These are phyloP conservation scores for Aphanomyces stellatus DNA, from an alignment of 352 stramenopile genomes.

Conservation along the genomic window DNA sequence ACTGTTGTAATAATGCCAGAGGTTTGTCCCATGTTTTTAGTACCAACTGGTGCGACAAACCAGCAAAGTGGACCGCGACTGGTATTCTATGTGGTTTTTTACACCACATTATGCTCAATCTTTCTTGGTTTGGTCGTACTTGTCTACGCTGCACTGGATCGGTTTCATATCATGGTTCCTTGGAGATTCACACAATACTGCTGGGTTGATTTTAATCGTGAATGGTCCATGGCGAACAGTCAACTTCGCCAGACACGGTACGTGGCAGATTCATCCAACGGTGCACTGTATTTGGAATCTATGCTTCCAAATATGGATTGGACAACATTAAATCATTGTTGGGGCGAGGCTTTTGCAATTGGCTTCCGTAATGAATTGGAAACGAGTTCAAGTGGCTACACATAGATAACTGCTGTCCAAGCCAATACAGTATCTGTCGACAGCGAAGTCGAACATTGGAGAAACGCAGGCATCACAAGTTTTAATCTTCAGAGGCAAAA, in stretches of 20 bases:
- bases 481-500: slow-evolving; percentile 9
- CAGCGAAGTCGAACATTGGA: background rate
- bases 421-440: background rate
- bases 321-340: background rate
- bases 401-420: background rate
- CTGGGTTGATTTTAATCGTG: background rate
- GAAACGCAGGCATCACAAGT: background rate
- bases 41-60: background rate
- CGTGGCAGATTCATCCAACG: background rate
- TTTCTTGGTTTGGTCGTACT: background rate
- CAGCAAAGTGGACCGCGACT: background rate
- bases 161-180: background rate
- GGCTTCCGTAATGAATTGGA: background rate
- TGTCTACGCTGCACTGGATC: background rate
- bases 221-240: background rate
- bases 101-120: background rate
- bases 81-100: slow-evolving; percentile 1
- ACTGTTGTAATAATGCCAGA: background rate
- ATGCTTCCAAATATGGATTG: background rate
- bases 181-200: background rate
- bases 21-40: background rate
- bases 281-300: background rate
- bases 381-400: background rate
- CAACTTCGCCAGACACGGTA: background rate
- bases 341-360: background rate